Conservation (phyloP, 108 stramenopile species). For the Stephanodiscus triporus region DNA sequence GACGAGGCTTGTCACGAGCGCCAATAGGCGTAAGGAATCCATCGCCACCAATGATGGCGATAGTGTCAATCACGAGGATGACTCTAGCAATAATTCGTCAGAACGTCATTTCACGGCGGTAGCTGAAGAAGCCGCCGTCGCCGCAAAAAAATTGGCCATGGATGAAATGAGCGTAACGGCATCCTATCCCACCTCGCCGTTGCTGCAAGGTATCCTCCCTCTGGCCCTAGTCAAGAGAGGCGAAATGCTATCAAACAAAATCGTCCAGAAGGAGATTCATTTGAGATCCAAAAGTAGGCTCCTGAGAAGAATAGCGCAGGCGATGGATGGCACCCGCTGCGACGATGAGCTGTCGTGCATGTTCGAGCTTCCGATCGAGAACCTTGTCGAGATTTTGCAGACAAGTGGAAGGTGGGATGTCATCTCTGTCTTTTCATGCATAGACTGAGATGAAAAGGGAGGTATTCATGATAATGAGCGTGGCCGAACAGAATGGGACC, state of each 20-base stretch:
- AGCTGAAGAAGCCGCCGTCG: constrained; percentile 23
- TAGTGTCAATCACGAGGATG: constrained; percentile 44
- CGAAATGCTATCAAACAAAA: constrained; percentile 20
- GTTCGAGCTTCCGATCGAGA: constrained; percentile 67
- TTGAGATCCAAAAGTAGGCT: constrained; percentile 21
- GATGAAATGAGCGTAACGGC: constrained; percentile 13
- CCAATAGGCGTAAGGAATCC: constrained; percentile 7
- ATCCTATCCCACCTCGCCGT: constrained; percentile 16
- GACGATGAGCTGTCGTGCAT: constrained; percentile 82
- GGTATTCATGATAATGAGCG: too few relatives aligned
- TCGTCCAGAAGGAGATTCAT: constrained; percentile 10
- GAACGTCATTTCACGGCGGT: neutral
- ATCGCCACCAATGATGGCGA: constrained; percentile 30
- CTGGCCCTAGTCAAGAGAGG: constrained; percentile 3
- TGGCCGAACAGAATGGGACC: too few relatives aligned
- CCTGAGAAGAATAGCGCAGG: constrained; percentile 43
- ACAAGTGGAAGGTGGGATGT: constrained; percentile 46
- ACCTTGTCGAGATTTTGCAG: constrained; percentile 59
- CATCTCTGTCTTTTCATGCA: constrained; percentile 39
- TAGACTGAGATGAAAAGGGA: neutral
- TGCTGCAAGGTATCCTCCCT: neutral
- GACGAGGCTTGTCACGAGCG: neutral
- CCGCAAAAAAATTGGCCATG: constrained; percentile 1
- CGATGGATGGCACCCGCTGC: constrained; percentile 80
- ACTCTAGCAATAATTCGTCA: constrained; percentile 10